Base-by-base conservation (phyloP, 75 land plant species). In the Isoetes taiwanensis region DNA sequence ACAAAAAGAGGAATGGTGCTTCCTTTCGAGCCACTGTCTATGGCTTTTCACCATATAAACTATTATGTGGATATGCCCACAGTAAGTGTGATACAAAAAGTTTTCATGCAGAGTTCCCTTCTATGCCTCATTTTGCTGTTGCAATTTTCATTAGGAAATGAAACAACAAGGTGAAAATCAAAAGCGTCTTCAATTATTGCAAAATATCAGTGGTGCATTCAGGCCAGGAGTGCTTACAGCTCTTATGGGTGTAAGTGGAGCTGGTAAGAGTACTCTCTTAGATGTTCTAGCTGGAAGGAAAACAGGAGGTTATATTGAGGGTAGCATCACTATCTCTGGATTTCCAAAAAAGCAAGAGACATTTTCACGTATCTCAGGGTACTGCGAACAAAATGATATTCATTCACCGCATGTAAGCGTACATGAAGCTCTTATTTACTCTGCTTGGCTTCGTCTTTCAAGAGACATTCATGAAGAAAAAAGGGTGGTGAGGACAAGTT, bases 401-500 rank as follows among this genome's bases (percentile, higher is more conserved):
- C 38, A 37, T 37, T 37, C 38, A 37, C 38, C 38, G 11, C 9
- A 37, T 14, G 38, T 37, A 9, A 37, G 11, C 9, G 38, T 37
- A 14, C 14, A 46, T n/a, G 50, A 46, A 23, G 16, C 50, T 6
- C 50, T 46, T 5, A 23, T 46, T 46, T 46, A 46, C 16, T 46
- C 50, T 46, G 50, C 50, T 46, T 46, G 50, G 50, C 50, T 46
- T n/a, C 50, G 50, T 6, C 50, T 46, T 3, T 46, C 50, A n/a
- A 23, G n/a, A 6, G 50, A 46, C 50, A 46, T 46, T 46, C 21
- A 46, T 46, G 23, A 16, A n/a, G n/a, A n/a, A 8, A 46, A 16
- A 8, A 46, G 23, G 23, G 4, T 3, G 6, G 50, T 46, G 23
- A 46, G 50, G 6, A 46, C 8, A n/a, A 46, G 38, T 37, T 37